These are phyloP conservation scores for Syzygium aqueum DNA, from an alignment of 345 rosid species.

Conservation along the genomic window DNA sequence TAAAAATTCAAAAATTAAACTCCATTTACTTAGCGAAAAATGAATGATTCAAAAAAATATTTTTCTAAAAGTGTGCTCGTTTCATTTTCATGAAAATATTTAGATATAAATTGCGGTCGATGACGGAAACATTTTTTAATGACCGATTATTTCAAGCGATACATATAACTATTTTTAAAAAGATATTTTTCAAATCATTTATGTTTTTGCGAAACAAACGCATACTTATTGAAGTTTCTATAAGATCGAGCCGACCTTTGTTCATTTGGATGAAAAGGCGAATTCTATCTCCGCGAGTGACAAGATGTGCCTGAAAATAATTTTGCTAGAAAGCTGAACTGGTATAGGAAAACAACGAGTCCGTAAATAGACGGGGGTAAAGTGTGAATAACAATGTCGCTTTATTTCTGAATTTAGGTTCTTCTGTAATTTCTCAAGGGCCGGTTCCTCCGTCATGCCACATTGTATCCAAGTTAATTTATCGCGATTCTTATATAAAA, in stretches of 20 bases:
- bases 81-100: neutral
- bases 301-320: neutral
- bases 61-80: rapidly evolving
- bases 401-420: neutral
- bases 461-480: neutral
- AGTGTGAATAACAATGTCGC: rapidly evolving
- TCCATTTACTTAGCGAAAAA: neutral
- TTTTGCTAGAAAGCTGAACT: neutral
- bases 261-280: neutral
- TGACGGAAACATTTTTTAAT: neutral
- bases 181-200: neutral
- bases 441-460: neutral
- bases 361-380: too few relatives aligned
- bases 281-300: neutral
- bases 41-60: neutral
- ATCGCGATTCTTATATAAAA: neutral
- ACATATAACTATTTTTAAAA: neutral
- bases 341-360: neutral
- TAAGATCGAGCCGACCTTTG: neutral
- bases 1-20: neutral
- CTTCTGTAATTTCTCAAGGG: neutral
- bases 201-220: rapidly evolving
- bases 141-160: neutral
- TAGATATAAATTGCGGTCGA: neutral
- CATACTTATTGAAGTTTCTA: neutral